Conservation (phyloP, 176 grass and related monocot genomes). For the Tillandsia leiboldiana region DNA sequence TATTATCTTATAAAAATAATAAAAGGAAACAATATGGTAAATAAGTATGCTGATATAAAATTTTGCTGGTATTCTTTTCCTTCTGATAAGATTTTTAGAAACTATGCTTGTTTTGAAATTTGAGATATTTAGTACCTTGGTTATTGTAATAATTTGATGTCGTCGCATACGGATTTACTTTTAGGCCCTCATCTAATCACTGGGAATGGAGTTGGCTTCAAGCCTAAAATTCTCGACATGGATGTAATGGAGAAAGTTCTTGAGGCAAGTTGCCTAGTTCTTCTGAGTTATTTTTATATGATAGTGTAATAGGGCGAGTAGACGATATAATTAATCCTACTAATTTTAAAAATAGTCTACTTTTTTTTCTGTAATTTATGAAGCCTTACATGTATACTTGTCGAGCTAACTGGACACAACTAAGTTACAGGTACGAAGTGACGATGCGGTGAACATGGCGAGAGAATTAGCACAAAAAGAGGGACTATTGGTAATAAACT, state of each 20-base stretch:
- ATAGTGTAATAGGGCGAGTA: no score
- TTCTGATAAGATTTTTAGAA: neutral
- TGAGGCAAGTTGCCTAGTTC: slow-evolving; percentile 35
- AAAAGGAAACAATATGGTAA: neutral
- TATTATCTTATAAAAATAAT: neutral
- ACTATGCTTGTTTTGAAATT: neutral
- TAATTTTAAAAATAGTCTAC: neutral
- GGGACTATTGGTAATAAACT: slow-evolving; percentile 63
- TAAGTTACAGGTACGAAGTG: slow-evolving; percentile 55
- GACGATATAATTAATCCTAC: no score
- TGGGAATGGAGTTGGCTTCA: slow-evolving; percentile 93
- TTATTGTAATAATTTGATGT: no score
- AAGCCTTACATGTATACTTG: neutral
- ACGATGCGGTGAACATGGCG: slow-evolving; percentile 82
- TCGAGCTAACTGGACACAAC: neutral
- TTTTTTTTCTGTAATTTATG: neutral
- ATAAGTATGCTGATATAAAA: neutral
- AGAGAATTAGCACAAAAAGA: slow-evolving; percentile 63
- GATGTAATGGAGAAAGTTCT: slow-evolving; percentile 91
- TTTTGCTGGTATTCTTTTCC: neutral
- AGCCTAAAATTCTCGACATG: slow-evolving; percentile 89
- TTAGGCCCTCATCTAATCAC: slow-evolving; percentile 80
- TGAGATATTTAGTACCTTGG: neutral
- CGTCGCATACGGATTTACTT: slow-evolving; percentile 7
- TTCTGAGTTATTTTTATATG: no score